Evolutionary conservation across 1,139 yeast genomes (phyloP).

Genomic region (Scheffersomyces lignicola): DNA sequence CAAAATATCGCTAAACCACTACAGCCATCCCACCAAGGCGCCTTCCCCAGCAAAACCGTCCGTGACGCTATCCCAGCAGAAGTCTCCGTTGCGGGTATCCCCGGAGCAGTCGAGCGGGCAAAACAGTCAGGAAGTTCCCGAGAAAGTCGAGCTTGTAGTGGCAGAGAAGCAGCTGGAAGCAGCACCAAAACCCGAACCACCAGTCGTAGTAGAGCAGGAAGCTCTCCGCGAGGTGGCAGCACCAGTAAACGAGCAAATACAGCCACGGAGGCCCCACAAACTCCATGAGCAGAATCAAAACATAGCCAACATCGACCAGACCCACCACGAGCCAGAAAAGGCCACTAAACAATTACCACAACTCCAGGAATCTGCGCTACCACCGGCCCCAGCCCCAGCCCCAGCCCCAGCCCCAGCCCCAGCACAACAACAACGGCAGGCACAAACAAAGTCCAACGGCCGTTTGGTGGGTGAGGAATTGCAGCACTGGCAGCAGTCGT

Average conservation of each 20-base stretch:
- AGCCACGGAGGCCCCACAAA: not conserved
- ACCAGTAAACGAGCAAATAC: constrained; percentile 5
- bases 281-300: not conserved
- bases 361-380: constrained; percentile 5
- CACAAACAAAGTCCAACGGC: constrained; percentile 12
- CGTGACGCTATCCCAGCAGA: not conserved
- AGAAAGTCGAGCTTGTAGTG: not conserved
- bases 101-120: too few relatives aligned
- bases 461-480: constrained; percentile 53
- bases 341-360: constrained; percentile 2
- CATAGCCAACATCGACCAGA: not conserved
- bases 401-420: constrained; percentile 8
- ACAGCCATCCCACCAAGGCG: not conserved
- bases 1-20: constrained; percentile 1
- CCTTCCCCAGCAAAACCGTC: constrained; percentile 1
- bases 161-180: not conserved
- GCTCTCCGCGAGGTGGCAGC: not conserved
- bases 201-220: not conserved
- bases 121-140: too few relatives aligned
- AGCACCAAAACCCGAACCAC: not conserved
- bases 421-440: constrained; percentile 9
- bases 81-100: constrained; percentile 2
- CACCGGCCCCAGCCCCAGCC: constrained; percentile 8
- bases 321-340: constrained; percentile 4
- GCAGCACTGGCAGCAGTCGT: constrained; percentile 74